Evolutionary conservation across 768 basidiomycete genomes (phyloP), one percentile per base, ranked within the genome.

Genomic region (Pholiota microspora): DNA sequence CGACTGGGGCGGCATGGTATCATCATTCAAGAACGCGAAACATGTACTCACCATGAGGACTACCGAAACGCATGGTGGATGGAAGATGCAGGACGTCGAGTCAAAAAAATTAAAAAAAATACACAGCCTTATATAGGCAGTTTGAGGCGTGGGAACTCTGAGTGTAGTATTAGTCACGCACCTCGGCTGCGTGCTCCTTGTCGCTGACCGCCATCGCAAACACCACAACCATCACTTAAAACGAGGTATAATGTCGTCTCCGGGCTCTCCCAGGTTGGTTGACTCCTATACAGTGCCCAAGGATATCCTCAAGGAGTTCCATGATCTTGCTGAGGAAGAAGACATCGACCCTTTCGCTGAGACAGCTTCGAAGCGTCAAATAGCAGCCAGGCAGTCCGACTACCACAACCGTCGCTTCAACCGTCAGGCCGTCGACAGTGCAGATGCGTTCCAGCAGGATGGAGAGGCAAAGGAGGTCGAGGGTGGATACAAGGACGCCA

Each of bases 401-500:
- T 99, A 98, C 67, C 96, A 98, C 68, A 86, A 89, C 65, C 84
- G 94, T 54, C 84, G 94, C 36, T 98, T 98, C 69, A 83, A 82
- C 63, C 86, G 97, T 47, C 82, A 87, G 55, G 88, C 87, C 25
- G 82, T 88, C 57, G 89, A 89, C 36, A 89, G 92, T 51, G 82
- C 81, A 7, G 90, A 93, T 71, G 91, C 85, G 0, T 94, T 92
- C 62, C 74, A 81, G 55, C 79, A 85, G 32, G 77, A 65, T 2
- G 83, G 84, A 55, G 89, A 88, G 50, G 88, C 85, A 0, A 76
- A 77, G 59, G 83, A 84, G 25, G 79, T 81, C 1, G 92, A 93
- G 65, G 92, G 93, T 44, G 90, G 91, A 2, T 99, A 98, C 70
- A 95, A 92, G 67, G 96, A 98, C 67, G 91, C 94, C 10, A 99